Base-by-base conservation (phyloP, 768 basidiomycete genomes). In the Suillus lakei region DNA sequence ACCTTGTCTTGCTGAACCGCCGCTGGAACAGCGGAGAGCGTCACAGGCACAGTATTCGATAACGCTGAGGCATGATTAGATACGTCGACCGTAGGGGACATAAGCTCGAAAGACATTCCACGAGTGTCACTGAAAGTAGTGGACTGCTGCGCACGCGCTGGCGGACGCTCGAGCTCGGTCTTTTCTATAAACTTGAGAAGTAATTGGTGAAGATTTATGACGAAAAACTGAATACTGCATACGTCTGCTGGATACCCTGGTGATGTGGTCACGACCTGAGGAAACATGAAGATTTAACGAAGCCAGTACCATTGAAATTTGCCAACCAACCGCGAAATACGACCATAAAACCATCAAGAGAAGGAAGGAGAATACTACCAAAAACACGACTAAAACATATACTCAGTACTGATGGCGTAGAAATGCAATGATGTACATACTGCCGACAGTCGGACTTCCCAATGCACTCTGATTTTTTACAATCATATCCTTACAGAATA, bases 261-360 rank as follows among this genome's bases (percentile, higher is more conserved):
- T 0, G 89, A 76, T 6, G 89, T 92, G 7, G 86, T 66, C 9
- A 91, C 76, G 46, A 89, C 84, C 91, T 93, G 69, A 3, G 30
- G 28, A 55, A n/a, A 28, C 53, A 8, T 23, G 26, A 39, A 61
- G 54, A 36, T n/a, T 59, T 60, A 15, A n/a, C 16, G 44, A 50
- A n/a, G 34, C 15, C 28, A 56, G 48, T 10, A 38, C 21, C 60
- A 55, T 34, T 32, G 46, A 28, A 59, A 28, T 48, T 36, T 32
- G 21, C 63, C 18, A 32, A 74, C 84, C 60, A 63, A 93, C 94
- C 84, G 85, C 87, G 26, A 84, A 63, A 77, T 96, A 97, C 16
- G 89, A 84, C 94, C 94, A 95, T 0, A 89, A 51, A 82, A 88
- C 83, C 85, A 94, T 86, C n/a, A 89, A 67, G 54, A 85, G 86